Evolutionary conservation across 176 grass and related monocot genomes (phyloP).

Genomic region (Eremochloa ophiuroides): DNA sequence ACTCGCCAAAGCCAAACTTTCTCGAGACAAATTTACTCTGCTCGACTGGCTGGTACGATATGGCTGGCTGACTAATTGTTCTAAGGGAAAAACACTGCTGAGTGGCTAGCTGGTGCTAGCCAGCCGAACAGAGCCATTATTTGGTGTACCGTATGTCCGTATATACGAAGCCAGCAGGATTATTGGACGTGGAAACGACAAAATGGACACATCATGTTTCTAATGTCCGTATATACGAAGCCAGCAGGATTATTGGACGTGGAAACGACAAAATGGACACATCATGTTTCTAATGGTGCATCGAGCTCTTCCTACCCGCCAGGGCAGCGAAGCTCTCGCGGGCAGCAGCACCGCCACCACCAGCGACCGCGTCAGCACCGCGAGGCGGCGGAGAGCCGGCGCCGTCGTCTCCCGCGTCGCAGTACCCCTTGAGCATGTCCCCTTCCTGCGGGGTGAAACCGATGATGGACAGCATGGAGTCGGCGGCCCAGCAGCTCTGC

Average conservation of each 20-base stretch:
- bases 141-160: no score
- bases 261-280: not conserved
- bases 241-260: not conserved
- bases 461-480: slow-evolving; percentile 51
- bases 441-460: slow-evolving; percentile 71
- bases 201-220: no score
- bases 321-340: not conserved
- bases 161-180: no score
- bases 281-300: not conserved
- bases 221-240: not conserved
- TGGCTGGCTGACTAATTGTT: no score
- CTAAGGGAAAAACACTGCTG: no score
- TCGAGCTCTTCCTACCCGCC: not conserved
- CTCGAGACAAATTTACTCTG: no score
- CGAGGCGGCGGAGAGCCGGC: not conserved
- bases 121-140: no score
- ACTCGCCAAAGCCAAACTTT: no score
- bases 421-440: slow-evolving; percentile 65
- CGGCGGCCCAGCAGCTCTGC: slow-evolving; percentile 68
- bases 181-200: no score
- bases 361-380: not conserved
- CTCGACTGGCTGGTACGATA: no score
- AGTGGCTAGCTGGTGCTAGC: no score
- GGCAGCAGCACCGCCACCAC: not conserved
- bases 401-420: slow-evolving; percentile 23